Percentiles rank a stretch among this genome's conserved stretches.
These are phyloP conservation scores for Scedosporium aurantiacum DNA, from an alignment of 2,329 filamentous ascomycete species.

Conservation along the genomic window DNA sequence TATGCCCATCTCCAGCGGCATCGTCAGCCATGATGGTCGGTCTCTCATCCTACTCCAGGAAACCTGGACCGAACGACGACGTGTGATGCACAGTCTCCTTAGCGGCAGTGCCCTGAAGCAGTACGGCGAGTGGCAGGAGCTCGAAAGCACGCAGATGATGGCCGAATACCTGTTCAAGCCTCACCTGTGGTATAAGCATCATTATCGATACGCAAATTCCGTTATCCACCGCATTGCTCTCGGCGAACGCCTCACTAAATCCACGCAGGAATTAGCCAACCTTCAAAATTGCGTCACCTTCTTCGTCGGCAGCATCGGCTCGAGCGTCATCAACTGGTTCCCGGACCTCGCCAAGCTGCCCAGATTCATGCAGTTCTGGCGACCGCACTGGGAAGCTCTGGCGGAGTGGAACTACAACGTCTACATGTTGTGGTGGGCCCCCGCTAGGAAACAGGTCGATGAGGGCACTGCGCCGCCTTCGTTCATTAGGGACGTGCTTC, in stretches of 20 bases:
- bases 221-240: constrained; percentile 25
- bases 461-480: constrained; percentile 19
- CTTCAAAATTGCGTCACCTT: constrained; percentile 22
- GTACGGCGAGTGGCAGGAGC: constrained; percentile 23
- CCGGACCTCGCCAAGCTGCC: constrained; percentile 22
- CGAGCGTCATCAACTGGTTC: constrained; percentile 26
- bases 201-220: constrained; percentile 28
- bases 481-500: constrained; percentile 22
- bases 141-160: constrained; percentile 24
- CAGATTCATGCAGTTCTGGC: constrained; percentile 20
- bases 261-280: constrained; percentile 22
- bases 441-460: constrained; percentile 15
- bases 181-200: constrained; percentile 24
- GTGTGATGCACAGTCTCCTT: constrained; percentile 26
- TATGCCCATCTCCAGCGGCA: constrained; percentile 18
- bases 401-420: constrained; percentile 22
- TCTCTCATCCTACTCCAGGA: constrained; percentile 21
- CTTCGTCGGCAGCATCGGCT: constrained; percentile 23
- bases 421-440: constrained; percentile 23
- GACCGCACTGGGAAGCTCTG: constrained; percentile 20
- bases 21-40: constrained; percentile 23
- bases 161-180: constrained; percentile 17
- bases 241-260: constrained; percentile 20
- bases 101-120: constrained; percentile 21
- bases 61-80: constrained; percentile 24